Base-by-base conservation (phyloP, 371 early-diverging fungal species). In the Funneliformis caledonium region DNA sequence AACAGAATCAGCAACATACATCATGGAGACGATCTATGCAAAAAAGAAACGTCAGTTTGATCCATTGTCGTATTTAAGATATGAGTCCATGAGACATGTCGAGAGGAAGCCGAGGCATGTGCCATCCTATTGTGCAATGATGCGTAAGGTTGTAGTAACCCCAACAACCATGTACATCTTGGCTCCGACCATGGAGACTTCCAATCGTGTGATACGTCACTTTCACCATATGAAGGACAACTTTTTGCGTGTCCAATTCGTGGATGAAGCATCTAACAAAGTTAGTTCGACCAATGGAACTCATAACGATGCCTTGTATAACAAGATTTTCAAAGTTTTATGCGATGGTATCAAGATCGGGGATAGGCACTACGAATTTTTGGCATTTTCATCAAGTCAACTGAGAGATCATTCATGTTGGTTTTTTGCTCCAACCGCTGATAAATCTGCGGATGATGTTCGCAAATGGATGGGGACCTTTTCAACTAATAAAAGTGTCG, bases 381-480 rank as follows among this genome's bases (percentile, higher is more conserved):
- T 96, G 73, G 94, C 93, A 0, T 93, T 91, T 76, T 93, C 93
- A 0, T 87, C 89, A 31, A 90, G 90, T 31, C 95, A 94, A 81
- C 82, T 96, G 33, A 89, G 91, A 4, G 89, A 89, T 37, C 93
- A 94, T 73, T 87, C 87, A 48, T 92, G 92, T 9, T 96, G 94
- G 95, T 94, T 94, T 83, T 91, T 94, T 84, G 84, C 86, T 12
- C 52, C 76, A 22, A 67, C 72, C 11, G 19, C 22, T 6, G 67
- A 60, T 43, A 56, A 76, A 11, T 76, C 68, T 16, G 81, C 75
- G 0, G 72, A 59, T 10, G 78, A 76, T 65, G 93, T 96, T 65
- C 89, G 92, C 6, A 31, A 52, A 0, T 94, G 94, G 94, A 91
- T 94, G 91, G 96, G 96, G 5, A 86, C 91, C 19, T 94, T 96